A percentile compares a stretch with the other conserved stretches of the same genome.
phyloP scores from a whole-genome alignment of 1,284 basidiomycete genomes.

The Melanopsichium pennsylvanicum region DNA sequence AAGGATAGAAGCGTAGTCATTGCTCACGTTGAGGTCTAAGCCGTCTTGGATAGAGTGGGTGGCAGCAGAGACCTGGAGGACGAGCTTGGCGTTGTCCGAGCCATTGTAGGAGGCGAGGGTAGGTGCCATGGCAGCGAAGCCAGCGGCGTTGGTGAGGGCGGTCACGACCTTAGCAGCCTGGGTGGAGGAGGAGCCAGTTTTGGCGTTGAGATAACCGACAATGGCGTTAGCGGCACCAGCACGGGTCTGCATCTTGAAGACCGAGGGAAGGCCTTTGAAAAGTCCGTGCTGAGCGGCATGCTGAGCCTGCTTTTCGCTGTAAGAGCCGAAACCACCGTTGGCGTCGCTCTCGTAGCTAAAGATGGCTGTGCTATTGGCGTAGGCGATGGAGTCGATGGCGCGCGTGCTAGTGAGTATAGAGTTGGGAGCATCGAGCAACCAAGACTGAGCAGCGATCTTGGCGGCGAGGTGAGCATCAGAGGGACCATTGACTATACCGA shows the following conservation, averaged over 20 bases:
- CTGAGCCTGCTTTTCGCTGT: conserved; percentile 54
- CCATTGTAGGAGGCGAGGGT: conserved; percentile 50
- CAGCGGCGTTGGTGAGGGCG: conserved; percentile 61
- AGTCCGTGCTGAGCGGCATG: conserved; percentile 36
- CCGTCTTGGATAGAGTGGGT: conserved; percentile 49
- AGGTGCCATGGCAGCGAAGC: conserved; percentile 62
- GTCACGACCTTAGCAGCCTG: conserved; percentile 50
- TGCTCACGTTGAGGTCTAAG: conserved; percentile 50
- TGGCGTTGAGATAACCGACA: conserved; percentile 58
- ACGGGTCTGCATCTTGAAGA: conserved; percentile 64
- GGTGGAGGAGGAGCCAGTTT: conserved; percentile 39
- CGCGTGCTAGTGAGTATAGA: conserved; percentile 48
- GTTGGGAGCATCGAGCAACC: conserved; percentile 51
- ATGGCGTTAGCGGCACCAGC: conserved; percentile 73
- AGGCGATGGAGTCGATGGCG: conserved; percentile 60
- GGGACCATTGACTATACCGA: conserved; percentile 40
- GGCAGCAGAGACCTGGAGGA: conserved; percentile 63
- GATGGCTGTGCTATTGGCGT: conserved; percentile 56
- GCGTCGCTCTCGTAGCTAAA: conserved; percentile 64
- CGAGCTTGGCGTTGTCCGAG: conserved; percentile 52
- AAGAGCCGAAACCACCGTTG: conserved; percentile 60
- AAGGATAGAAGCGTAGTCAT: conserved; percentile 63
- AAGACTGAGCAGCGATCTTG: conserved; percentile 41
- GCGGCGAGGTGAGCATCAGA: conserved; percentile 45
- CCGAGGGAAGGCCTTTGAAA: conserved; percentile 50